These are phyloP conservation scores for Boletellus emodensis DNA, from an alignment of 768 basidiomycete genomes.

Conservation along the genomic window DNA sequence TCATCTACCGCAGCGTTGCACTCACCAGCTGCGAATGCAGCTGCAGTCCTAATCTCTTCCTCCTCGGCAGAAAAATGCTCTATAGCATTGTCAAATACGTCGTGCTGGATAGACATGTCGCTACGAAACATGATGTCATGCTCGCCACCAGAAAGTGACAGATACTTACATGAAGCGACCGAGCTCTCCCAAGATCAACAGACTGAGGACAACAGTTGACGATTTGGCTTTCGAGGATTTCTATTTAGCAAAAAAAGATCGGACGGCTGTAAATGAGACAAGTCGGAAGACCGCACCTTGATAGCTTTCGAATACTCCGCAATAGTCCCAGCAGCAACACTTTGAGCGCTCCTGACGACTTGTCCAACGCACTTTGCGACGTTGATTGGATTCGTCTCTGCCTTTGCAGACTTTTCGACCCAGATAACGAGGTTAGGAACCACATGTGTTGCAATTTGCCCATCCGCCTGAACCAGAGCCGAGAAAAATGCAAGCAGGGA, in stretches of 20 bases:
- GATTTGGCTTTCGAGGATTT: slow-evolving; percentile 60
- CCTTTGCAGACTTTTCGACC: slow-evolving; percentile 60
- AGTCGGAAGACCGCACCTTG: slow-evolving; percentile 46
- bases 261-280: neutral
- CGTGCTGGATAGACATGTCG: slow-evolving; percentile 78
- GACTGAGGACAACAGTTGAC: slow-evolving; percentile 70
- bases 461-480: slow-evolving; percentile 78
- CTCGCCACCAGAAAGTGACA: neutral
- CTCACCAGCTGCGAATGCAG: slow-evolving; percentile 89
- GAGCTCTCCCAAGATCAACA: slow-evolving; percentile 89
- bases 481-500: slow-evolving; percentile 79
- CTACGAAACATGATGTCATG: slow-evolving; percentile 38
- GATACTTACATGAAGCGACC: slow-evolving; percentile 75
- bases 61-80: slow-evolving; percentile 71
- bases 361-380: slow-evolving; percentile 84
- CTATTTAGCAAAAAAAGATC: slow-evolving; percentile 26
- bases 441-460: slow-evolving; percentile 76
- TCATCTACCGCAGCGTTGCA: neutral
- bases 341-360: slow-evolving; percentile 67
- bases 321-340: slow-evolving; percentile 77
- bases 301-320: slow-evolving; percentile 80
- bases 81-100: slow-evolving; percentile 73
- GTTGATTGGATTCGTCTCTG: slow-evolving; percentile 56
- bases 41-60: slow-evolving; percentile 86
- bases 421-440: slow-evolving; percentile 70